phyloP scores from a whole-genome alignment of 805 yeast genomes.

The Lipomyces kockii region DNA sequence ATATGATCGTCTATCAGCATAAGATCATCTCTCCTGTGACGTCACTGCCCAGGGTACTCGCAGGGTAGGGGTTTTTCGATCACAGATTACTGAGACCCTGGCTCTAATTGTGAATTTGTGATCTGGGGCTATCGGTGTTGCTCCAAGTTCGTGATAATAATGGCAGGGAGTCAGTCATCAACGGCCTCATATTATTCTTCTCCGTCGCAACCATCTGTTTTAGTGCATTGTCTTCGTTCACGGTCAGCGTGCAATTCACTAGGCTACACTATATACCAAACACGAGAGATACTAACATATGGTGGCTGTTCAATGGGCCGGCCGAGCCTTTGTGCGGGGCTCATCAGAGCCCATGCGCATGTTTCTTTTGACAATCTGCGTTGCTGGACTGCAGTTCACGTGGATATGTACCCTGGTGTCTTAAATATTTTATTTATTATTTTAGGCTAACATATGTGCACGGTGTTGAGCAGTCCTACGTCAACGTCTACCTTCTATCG shows the following conservation, averaged over 20 bases:
- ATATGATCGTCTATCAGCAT: no score
- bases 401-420: slow-evolving; percentile 54
- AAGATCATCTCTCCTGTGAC: no score
- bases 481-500: slow-evolving; percentile 54
- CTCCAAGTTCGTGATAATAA: no score
- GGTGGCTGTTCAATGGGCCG: slow-evolving; percentile 27
- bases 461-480: slow-evolving; percentile 37
- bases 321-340: slow-evolving; percentile 35
- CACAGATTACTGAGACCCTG: not conserved
- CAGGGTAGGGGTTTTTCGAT: not conserved
- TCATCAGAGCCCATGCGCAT: slow-evolving; percentile 46
- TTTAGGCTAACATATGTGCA: slow-evolving; percentile 11
- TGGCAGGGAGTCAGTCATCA: not conserved
- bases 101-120: not conserved
- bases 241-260: not conserved
- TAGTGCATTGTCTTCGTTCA: not conserved
- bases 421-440: not conserved
- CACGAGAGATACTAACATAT: not conserved
- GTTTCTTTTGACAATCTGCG: slow-evolving; percentile 52
- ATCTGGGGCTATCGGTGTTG: not conserved
- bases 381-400: slow-evolving; percentile 66
- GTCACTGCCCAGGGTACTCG: no score
- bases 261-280: not conserved
- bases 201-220: not conserved
- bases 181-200: not conserved